phyloP scores from a whole-genome alignment of 2,329 filamentous ascomycete species.

The Beauveria asiatica region DNA sequence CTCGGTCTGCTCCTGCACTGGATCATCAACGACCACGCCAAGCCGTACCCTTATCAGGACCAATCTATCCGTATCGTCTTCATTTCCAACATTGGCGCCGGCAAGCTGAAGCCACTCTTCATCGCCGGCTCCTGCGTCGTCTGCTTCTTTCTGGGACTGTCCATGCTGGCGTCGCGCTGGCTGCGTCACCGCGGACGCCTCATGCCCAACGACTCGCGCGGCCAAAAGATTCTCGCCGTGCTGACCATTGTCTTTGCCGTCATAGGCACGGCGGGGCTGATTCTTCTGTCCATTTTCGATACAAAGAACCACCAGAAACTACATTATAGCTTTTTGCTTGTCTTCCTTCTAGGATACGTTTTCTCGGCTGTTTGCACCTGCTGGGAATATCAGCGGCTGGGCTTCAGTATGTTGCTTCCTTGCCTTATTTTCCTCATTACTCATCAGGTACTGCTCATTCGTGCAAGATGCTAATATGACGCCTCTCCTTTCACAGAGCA shows the following conservation, averaged over 20 bases:
- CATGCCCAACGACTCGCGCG: slow-evolving; percentile 56
- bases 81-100: slow-evolving; percentile 59
- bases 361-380: slow-evolving; percentile 82
- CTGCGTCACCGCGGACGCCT: slow-evolving; percentile 75
- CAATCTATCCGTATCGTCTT: slow-evolving; percentile 54
- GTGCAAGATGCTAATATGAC: background rate
- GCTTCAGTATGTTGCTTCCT: slow-evolving; percentile 46
- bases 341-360: slow-evolving; percentile 85
- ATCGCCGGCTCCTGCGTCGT: slow-evolving; percentile 63
- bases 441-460: background rate
- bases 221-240: slow-evolving; percentile 54
- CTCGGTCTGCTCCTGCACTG: slow-evolving; percentile 64
- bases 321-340: slow-evolving; percentile 67
- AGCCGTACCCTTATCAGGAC: slow-evolving; percentile 53
- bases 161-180: slow-evolving; percentile 76
- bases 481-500: slow-evolving; percentile 42
- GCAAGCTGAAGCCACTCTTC: slow-evolving; percentile 65
- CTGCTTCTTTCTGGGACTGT: slow-evolving; percentile 70
- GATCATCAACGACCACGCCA: slow-evolving; percentile 46
- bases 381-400: slow-evolving; percentile 80
- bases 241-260: slow-evolving; percentile 61
- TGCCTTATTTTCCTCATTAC: background rate
- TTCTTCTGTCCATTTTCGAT: slow-evolving; percentile 80
- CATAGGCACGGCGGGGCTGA: slow-evolving; percentile 69
- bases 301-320: slow-evolving; percentile 56